These are phyloP conservation scores for Pseudogymnoascus sp. DNA, from an alignment of 2,329 filamentous ascomycete genomes.

Conservation along the genomic window DNA sequence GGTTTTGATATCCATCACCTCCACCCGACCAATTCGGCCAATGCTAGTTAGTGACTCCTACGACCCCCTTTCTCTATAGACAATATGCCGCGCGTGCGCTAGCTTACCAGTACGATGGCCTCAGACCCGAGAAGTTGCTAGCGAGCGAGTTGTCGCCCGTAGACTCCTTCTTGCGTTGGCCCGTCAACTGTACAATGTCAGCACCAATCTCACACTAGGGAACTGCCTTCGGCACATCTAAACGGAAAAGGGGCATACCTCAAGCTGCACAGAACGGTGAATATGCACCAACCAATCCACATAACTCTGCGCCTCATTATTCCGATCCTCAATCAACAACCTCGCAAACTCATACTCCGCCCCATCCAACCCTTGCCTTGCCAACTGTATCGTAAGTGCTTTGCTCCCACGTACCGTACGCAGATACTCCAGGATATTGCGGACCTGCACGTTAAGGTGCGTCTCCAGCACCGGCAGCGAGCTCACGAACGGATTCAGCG, in stretches of 20 bases:
- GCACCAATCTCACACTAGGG: not conserved
- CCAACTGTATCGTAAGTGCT: slow-evolving; percentile 81
- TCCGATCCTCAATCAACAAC: slow-evolving; percentile 85
- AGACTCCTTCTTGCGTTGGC: slow-evolving; percentile 66
- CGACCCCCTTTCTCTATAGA: not conserved
- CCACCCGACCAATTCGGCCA: not conserved
- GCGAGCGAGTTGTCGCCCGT: slow-evolving; percentile 43
- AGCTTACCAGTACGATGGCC: slow-evolving; percentile 53
- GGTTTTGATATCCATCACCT: not conserved
- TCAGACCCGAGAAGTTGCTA: slow-evolving; percentile 52
- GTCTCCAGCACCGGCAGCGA: slow-evolving; percentile 80
- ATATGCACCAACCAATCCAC: slow-evolving; percentile 97
- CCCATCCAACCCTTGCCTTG: slow-evolving; percentile 85
- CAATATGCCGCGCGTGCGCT: not conserved
- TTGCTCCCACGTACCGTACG: slow-evolving; percentile 76
- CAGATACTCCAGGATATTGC: slow-evolving; percentile 87
- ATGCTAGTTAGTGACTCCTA: not conserved
- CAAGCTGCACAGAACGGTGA: slow-evolving; percentile 86
- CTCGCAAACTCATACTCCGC: slow-evolving; percentile 95
- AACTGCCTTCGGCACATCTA: not conserved
- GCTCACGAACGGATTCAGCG: slow-evolving; percentile 74
- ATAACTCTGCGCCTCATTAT: slow-evolving; percentile 96
- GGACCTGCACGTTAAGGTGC: slow-evolving; percentile 87
- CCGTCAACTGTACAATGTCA: slow-evolving; percentile 47
- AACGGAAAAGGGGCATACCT: slow-evolving; percentile 47